phyloP scores from a whole-genome alignment of 305 asterid species.

The Fraxinus sp. region DNA sequence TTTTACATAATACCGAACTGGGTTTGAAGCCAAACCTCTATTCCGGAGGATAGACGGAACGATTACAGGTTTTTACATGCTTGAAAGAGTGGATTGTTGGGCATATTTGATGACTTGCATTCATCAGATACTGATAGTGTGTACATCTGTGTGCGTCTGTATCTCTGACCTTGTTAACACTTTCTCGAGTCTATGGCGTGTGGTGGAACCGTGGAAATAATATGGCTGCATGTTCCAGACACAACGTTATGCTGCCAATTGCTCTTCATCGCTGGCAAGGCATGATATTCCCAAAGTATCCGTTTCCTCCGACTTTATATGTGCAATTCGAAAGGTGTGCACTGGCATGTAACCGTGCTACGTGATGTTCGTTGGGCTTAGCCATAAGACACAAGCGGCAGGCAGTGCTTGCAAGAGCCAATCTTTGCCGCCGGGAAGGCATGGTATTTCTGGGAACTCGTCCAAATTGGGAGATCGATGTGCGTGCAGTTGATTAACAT shows the following conservation, averaged over 20 bases:
- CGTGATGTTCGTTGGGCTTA: background rate
- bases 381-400: background rate
- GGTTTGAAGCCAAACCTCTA: background rate
- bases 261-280: background rate
- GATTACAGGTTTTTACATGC: background rate
- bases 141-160: background rate
- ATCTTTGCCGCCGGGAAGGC: background rate
- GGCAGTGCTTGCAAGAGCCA: background rate
- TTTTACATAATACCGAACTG: background rate
- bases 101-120: background rate
- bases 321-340: background rate
- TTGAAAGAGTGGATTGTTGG: background rate
- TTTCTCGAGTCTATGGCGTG: background rate
- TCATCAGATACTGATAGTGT: background rate
- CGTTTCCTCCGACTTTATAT: background rate
- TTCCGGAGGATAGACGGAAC: background rate
- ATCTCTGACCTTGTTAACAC: background rate
- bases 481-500: background rate
- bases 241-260: background rate
- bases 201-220: background rate
- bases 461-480: background rate
- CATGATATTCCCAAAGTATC: background rate
- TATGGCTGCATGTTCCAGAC: background rate
- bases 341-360: background rate
- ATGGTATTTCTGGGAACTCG: background rate